Base-by-base conservation (phyloP, 2,329 filamentous ascomycete species). In the Pseudogymnoascus sp. region DNA sequence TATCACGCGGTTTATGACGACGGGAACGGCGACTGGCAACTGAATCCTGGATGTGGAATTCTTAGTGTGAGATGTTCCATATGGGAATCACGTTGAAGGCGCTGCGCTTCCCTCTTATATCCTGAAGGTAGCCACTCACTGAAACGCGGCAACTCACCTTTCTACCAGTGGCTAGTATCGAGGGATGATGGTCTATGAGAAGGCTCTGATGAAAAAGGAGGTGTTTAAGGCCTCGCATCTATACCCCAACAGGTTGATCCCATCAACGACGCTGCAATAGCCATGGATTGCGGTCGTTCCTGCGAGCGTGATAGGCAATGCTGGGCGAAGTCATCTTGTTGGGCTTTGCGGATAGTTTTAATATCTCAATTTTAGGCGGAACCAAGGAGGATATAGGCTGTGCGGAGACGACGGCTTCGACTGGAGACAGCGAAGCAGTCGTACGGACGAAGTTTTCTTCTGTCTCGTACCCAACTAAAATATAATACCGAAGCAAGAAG, bases 1-100 rank as follows among this genome's bases (percentile, higher is more conserved):
- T 14, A 56, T 56, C 10, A 56, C 50, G 50, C 28, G 50, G 28
- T 56, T 56, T 56, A 56, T 56, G 50, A 56, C 50, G 50, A 56
- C 50, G n/a, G 50, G 50, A 14, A 56, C 28, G 28, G 50, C 10
- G 50, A 31, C 28, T 56, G 50, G 50, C 28, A 56, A 33, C 50
- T 56, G 28, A 56, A 33, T 33, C 18, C n/a, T 4, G 50, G 33
- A 18, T 7, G 7, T 33, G 16, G 23, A 53, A 50, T 44, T 50
- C 40, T 14, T 21, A 1, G 21, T 28, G 23, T 33, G 5, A 33
- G 16, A 11, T 11, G 28, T 21, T 33, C 10, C 1, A 56, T 8
- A 33, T 33, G 50, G n/a, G 50, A 21, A 18, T 18, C 16, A 33
- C n/a, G 16, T 21, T 18, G 6, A 33, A 18, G n/a, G 28, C n/a